Evolutionary conservation across 345 rosid species (phyloP).

Genomic region (Clarkia xantiana): DNA sequence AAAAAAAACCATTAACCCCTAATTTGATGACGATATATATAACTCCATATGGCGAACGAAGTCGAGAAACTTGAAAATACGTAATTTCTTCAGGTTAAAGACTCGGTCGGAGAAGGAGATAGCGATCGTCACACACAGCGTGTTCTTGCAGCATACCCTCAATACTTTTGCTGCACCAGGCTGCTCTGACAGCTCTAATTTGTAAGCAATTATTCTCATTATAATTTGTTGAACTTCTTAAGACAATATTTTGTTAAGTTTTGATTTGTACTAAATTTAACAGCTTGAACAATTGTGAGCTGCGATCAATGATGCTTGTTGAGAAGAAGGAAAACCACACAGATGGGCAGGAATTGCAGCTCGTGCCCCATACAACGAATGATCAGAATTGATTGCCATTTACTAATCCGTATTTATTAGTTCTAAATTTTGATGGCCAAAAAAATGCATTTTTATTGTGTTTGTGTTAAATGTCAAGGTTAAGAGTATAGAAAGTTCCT

Average conservation of each 20-base stretch:
- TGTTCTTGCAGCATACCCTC: slow-evolving; percentile 40
- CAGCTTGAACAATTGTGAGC: slow-evolving; percentile 72
- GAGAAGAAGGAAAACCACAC: slow-evolving; percentile 23
- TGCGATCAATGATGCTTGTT: slow-evolving; percentile 44
- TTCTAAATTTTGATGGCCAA: no score
- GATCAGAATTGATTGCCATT: no score
- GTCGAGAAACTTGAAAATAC: not conserved
- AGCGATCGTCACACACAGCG: slow-evolving; percentile 66
- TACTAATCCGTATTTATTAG: no score
- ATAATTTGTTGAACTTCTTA: not conserved
- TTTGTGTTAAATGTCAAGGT: no score
- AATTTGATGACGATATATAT: no score
- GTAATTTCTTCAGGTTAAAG: slow-evolving; percentile 38
- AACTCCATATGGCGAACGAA: not conserved
- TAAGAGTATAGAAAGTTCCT: no score
- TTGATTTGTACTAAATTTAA: slow-evolving; percentile 1
- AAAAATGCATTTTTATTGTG: no score
- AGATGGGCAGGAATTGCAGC: no score
- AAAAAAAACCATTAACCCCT: no score
- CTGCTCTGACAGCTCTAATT: slow-evolving; percentile 38
- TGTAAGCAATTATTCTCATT: slow-evolving; percentile 28
- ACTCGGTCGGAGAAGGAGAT: slow-evolving; percentile 62
- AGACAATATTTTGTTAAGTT: not conserved
- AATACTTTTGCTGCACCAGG: slow-evolving; percentile 43
- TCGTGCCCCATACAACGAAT: no score